phyloP scores from a whole-genome alignment of 2,329 filamentous ascomycete genomes.

The Cladosporium sp. region DNA sequence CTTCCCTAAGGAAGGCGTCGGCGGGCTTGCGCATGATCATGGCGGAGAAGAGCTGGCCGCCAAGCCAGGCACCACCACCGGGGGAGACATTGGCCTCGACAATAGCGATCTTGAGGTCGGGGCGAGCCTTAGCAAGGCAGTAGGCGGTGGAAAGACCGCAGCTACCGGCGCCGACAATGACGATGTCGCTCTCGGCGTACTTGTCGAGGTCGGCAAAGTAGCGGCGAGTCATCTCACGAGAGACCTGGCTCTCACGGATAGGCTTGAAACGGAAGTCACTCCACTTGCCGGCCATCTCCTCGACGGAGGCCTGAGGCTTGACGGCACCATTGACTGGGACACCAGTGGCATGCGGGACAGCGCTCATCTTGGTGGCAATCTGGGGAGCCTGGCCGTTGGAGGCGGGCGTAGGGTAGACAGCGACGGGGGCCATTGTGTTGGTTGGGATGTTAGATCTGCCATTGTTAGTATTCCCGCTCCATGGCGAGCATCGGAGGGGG shows the following conservation, averaged over 20 bases:
- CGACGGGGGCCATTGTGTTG: constrained; percentile 72
- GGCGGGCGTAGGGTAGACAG: constrained; percentile 51
- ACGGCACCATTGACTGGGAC: constrained; percentile 34
- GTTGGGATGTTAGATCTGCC: constrained; percentile 37
- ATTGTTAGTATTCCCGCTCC: constrained; percentile 31
- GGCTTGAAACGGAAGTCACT: constrained; percentile 74
- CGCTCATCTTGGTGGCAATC: constrained; percentile 45
- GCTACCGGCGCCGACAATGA: constrained; percentile 86
- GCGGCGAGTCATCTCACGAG: constrained; percentile 81
- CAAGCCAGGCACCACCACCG: constrained; percentile 86
- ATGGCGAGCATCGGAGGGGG: constrained; percentile 37
- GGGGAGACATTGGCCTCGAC: constrained; percentile 84
- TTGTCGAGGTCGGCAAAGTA: constrained; percentile 87
- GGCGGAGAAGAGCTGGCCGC: constrained; percentile 88
- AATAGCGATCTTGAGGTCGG: constrained; percentile 87
- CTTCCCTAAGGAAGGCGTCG: constrained; percentile 73
- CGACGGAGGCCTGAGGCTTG: constrained; percentile 50
- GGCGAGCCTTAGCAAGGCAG: constrained; percentile 74
- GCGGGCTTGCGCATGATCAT: constrained; percentile 96
- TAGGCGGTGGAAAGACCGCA: constrained; percentile 84
- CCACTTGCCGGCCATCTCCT: constrained; percentile 71
- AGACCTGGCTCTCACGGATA: constrained; percentile 89
- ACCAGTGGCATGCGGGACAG: constrained; percentile 33
- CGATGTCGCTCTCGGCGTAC: constrained; percentile 88
- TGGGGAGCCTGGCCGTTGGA: constrained; percentile 36